Evolutionary conservation across 148 eudicot species (phyloP).

Genomic region (Oxyria digyna): DNA sequence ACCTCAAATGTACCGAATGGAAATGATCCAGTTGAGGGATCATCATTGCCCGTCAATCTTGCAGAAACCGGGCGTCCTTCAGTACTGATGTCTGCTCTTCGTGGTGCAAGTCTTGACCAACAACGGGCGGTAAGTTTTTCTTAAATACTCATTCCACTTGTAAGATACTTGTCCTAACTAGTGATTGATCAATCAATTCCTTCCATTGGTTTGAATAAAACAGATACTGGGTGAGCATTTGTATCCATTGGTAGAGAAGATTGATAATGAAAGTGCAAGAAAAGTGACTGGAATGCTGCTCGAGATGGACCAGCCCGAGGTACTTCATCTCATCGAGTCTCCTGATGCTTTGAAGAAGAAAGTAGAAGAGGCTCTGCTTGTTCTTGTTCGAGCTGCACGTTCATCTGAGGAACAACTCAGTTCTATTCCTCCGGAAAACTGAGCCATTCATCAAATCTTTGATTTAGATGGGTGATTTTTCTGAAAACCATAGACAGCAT

Average conservation of each 20-base stretch:
- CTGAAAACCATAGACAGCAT: not conserved
- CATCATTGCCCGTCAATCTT: slow-evolving; percentile 13
- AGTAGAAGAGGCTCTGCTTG: slow-evolving; percentile 38
- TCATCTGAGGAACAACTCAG: slow-evolving; percentile 15
- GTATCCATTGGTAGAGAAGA: slow-evolving; percentile 29
- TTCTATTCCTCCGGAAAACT: slow-evolving; percentile 9
- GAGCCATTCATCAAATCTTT: not conserved
- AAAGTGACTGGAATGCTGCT: slow-evolving; percentile 44
- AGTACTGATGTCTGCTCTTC: slow-evolving; percentile 38
- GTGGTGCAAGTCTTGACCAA: slow-evolving; percentile 41
- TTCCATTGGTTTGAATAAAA: not conserved
- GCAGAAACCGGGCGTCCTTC: slow-evolving; percentile 7
- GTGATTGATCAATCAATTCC: no score
- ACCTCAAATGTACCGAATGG: slow-evolving; percentile 21
- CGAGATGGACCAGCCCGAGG: slow-evolving; percentile 52
- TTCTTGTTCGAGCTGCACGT: slow-evolving; percentile 17
- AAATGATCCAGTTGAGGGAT: slow-evolving; percentile 18
- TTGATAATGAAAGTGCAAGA: slow-evolving; percentile 27
- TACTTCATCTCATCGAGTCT: slow-evolving; percentile 41
- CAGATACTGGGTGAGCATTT: slow-evolving; percentile 48
- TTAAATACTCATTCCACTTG: not conserved
- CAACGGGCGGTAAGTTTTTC: slow-evolving; percentile 28
- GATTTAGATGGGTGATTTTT: not conserved
- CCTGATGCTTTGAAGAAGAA: slow-evolving; percentile 42
- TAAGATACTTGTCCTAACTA: no score